phyloP scores from a whole-genome alignment of 1,139 yeast genomes.

The Barnettozyma hawaiiensis region DNA sequence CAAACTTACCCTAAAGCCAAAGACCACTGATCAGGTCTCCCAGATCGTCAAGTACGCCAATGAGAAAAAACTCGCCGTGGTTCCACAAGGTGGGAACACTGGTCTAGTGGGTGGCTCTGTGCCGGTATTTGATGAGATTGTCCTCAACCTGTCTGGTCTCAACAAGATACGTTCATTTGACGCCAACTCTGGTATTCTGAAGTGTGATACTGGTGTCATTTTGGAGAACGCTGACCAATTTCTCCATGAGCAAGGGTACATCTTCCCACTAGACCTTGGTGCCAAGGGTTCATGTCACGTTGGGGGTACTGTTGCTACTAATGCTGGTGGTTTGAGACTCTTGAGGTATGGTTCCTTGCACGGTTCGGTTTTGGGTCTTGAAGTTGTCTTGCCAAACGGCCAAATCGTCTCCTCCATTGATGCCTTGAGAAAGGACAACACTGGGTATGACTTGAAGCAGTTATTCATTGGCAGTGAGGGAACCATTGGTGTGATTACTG shows the following conservation, averaged over 20 bases:
- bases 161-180: constrained; percentile 83
- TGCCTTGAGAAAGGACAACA: constrained; percentile 84
- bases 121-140: constrained; percentile 89
- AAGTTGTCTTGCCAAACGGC: constrained; percentile 89
- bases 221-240: constrained; percentile 80
- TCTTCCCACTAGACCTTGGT: constrained; percentile 91
- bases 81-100: constrained; percentile 97
- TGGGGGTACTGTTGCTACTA: constrained; percentile 94
- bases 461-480: constrained; percentile 93
- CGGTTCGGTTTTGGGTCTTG: constrained; percentile 87
- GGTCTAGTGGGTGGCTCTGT: constrained; percentile 95
- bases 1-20: constrained; percentile 76
- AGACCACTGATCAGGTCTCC: constrained; percentile 73
- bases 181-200: constrained; percentile 74
- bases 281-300: constrained; percentile 97
- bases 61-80: constrained; percentile 72
- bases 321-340: constrained; percentile 91
- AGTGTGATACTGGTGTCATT: constrained; percentile 87
- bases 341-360: constrained; percentile 89
- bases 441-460: constrained; percentile 91
- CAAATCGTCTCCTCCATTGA: constrained; percentile 74
- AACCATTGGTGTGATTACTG: constrained; percentile 84
- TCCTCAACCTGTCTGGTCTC: constrained; percentile 62
- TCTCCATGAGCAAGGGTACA: constrained; percentile 74
- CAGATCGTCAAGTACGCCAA: constrained; percentile 77